Evolutionary conservation across 1,284 basidiomycete species (phyloP), one percentile per base, ranked within the genome.

Genomic region (Marasmius fiardii): DNA sequence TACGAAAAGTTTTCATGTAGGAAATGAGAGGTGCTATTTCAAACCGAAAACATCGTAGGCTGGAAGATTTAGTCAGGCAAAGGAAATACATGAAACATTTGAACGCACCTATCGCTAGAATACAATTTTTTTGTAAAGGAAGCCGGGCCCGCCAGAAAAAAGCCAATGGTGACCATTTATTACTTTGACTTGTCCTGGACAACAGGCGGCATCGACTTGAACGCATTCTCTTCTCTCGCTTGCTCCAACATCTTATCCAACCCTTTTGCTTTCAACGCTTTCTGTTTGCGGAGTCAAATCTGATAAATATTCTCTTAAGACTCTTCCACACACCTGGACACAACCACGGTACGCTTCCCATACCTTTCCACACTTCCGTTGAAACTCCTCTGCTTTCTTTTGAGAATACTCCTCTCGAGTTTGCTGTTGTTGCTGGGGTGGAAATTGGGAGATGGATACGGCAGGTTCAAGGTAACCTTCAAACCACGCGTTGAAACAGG

Each of bases 401-500:
- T 65, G 76, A 57, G 68, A 77, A 66, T 80, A 80, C 51, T 71
- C 69, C 64, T 77, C 60, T 67, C 76, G 66, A 79, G 79, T 18
- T 48, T 70, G 73, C 20, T 73, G 68, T 31, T 82, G 76, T 58
- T 75, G 68, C 53, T 79, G 74, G 8, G 65, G 56, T 65, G 73
- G 61, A 11, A 68, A 67, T 61, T 20, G 24, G 24, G 62, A 71
- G 45, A 63, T 72, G 45, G 65, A 72, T 8, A 88, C 75, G 10
- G 85, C 82, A 11, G 92, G 92, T 65, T 93, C 89, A 33, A 98
- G 83, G 68, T 97, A 98, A 21, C 92, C 92, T 68, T 95, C 93
- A 66, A 98, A 95, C 95, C 95, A 98, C 6, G 88, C 83, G 67
- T 97, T 96, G 77, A 98, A 98, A 77, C 95, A 98, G 0, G 88